Evolutionary conservation across 306 rosid genomes (phyloP).

Genomic region (Prunus salicina): DNA sequence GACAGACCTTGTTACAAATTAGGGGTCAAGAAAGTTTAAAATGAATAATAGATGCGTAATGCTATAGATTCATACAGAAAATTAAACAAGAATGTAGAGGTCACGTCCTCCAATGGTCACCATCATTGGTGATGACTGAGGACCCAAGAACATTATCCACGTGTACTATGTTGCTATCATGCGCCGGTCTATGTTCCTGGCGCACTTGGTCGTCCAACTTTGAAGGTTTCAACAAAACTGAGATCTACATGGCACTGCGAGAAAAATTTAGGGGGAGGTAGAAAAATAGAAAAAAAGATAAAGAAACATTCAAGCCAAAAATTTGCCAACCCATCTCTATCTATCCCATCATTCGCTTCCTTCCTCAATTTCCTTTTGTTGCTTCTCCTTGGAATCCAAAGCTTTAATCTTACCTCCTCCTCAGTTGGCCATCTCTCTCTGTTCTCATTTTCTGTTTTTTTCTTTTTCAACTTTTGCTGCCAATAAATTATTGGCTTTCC

Average conservation of each 20-base stretch:
- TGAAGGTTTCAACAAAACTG: slow-evolving; percentile 63
- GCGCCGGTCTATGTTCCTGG: slow-evolving; percentile 24
- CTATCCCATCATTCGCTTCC: neutral
- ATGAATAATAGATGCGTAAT: no score
- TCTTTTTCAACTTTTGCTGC: neutral
- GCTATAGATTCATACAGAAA: no score
- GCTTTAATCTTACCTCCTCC: neutral
- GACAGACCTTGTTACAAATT: no score
- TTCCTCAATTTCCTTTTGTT: neutral
- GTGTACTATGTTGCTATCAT: slow-evolving; percentile 21
- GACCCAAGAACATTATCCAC: neutral
- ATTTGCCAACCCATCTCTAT: neutral
- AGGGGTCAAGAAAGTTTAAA: no score
- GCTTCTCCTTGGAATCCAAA: neutral
- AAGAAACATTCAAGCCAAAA: slow-evolving; percentile 9
- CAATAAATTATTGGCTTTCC: slow-evolving; percentile 1
- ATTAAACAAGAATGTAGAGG: no score
- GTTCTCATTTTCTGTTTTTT: neutral
- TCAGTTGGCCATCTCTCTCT: neutral
- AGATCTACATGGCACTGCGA: slow-evolving; percentile 29
- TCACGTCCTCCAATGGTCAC: no score
- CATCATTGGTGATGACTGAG: no score
- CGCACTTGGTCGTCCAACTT: slow-evolving; percentile 22
- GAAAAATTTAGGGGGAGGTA: neutral
- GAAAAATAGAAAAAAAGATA: neutral